Evolutionary conservation across 129 eudicot species (phyloP), one percentile per base, ranked within the genome.

Genomic region (Pulicaria dysenterica): DNA sequence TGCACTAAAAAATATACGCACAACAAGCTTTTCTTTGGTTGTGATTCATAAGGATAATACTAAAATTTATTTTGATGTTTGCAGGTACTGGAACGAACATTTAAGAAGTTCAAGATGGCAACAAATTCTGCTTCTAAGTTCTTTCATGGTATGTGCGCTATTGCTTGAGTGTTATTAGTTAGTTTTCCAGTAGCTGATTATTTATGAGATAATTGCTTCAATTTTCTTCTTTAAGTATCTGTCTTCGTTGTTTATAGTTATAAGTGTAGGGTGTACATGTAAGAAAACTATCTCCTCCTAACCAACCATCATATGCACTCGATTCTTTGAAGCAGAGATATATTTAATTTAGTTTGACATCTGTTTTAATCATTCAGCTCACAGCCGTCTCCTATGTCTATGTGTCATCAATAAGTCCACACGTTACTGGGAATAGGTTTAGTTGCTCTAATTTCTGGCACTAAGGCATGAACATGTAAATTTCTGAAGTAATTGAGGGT

Each of bases 21-120:
- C 55, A 19, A 2, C 16, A n/a, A 7, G 14, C 55, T 64, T 11
- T 75, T 34, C 14, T 66, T 66, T 31, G 65, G 37, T 63, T 44
- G 56, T 65, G 66, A 48, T 63, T 54, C 41, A 42, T 16, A 16
- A 54, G 71, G 43, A 53, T 43, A 54, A 65, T 65, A 19, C 48
- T 34, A 11, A 31, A 10, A 0, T 4, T 57, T 16, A n/a, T 34
- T 67, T 17, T 46, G 58, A 67, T 45, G 11, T 76, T 45, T 36
- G 40, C 74, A 76, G 80, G 69, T 76, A 56, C 49, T n/a, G 34
- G 14, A 58, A 46, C 31, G 54, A 31, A 67, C 24, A 39, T 11
- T 75, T 75, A 8, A 55, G 58, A 45, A 56, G 74, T 67, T 75
- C 16, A 67, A 37, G 74, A 75, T 76, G 80, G 80, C 75, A 57